Base-by-base conservation (phyloP, 176 grass and related monocot genomes). In the Hordeum marinum region DNA sequence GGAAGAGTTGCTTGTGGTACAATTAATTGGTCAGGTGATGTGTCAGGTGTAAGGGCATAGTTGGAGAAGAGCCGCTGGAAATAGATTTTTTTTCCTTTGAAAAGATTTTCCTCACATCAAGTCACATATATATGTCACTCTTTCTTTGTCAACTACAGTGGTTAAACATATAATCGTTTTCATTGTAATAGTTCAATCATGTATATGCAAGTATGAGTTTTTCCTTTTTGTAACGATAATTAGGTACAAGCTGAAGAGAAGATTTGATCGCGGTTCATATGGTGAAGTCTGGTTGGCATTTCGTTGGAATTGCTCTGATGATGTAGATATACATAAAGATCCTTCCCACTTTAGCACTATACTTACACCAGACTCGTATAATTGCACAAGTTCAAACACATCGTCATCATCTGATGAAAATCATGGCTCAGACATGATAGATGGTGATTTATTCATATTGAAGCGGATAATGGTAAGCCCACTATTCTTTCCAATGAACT, bases 271-370 rank as follows among this genome's bases (percentile, higher is more conserved):
- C 20, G 95, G 95, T 31, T 98, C 95, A 45, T 98, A 95, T 83
- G 95, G 95, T 79, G 95, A 98, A 93, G 95, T 98, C 83, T 98
- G 95, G 95, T 89, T 98, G 76, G 95, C 95, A 72, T 98, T 92
- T 95, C 93, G 93, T 77, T 98, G 93, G 95, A 98, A 95, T 72
- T 98, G 95, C 58, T 95, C 95, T 74, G 72, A 89, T 83, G 85
- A 91, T 92, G 36, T 76, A 69, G 89, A 87, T 75, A 42, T 65
- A 18, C 88, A 82, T 80, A 82, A 82, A 78, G 89, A 83, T 63
- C 45, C 7, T 26, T 79, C 67, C 54, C 83, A 79, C 43, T 90
- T 78, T 72, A 86, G 63, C 52, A 82, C 68, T 67, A 59, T 64
- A 81, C 39, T 74, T 73, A 71, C 89, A 55, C 64, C 82, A 69